phyloP scores from a whole-genome alignment of 805 yeast genomes.

The Saturnispora diversa region DNA sequence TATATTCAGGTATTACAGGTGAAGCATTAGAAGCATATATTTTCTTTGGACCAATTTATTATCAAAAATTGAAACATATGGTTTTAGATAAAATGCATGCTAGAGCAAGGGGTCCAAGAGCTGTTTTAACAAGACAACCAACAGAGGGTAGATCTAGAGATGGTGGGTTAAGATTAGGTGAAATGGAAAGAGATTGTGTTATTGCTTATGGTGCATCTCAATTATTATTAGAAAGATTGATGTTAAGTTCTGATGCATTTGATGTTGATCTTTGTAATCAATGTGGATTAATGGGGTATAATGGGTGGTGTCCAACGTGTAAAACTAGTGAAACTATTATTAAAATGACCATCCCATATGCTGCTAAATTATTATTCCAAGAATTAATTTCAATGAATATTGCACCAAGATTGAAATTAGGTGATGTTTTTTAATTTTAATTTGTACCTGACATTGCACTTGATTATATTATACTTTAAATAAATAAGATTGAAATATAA shows the following conservation, averaged over 20 bases:
- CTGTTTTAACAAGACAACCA: constrained; percentile 95
- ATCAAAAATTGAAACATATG: constrained; percentile 98
- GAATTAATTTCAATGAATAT: constrained; percentile 97
- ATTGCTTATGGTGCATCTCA: constrained; percentile 99
- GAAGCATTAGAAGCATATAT: constrained; percentile 96
- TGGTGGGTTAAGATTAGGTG: constrained; percentile 98
- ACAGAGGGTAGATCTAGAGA: constrained; percentile 98
- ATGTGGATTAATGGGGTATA: constrained; percentile 96
- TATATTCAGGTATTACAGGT: constrained; percentile 95
- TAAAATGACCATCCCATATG: constrained; percentile 95
- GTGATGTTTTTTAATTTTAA: constrained; percentile 64
- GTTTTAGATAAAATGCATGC: constrained; percentile 99
- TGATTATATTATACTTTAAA: too few relatives aligned
- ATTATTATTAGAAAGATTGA: constrained; percentile 81
- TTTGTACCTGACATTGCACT: too few relatives aligned
- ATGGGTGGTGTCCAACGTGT: constrained; percentile 97
- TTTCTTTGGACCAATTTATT: constrained; percentile 97
- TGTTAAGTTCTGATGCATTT: constrained; percentile 96
- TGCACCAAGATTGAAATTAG: constrained; percentile 88
- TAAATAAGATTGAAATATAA: too few relatives aligned
- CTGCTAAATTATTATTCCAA: constrained; percentile 96
- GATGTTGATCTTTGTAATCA: constrained; percentile 91
- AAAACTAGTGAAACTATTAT: constrained; percentile 78
- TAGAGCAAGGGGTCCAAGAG: constrained; percentile 98
- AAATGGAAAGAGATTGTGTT: constrained; percentile 99